A percentile compares a stretch with the other conserved stretches of the same genome.
Evolutionary conservation across 257 asterid genomes (phyloP).

Genomic region (Datura wrightii): DNA sequence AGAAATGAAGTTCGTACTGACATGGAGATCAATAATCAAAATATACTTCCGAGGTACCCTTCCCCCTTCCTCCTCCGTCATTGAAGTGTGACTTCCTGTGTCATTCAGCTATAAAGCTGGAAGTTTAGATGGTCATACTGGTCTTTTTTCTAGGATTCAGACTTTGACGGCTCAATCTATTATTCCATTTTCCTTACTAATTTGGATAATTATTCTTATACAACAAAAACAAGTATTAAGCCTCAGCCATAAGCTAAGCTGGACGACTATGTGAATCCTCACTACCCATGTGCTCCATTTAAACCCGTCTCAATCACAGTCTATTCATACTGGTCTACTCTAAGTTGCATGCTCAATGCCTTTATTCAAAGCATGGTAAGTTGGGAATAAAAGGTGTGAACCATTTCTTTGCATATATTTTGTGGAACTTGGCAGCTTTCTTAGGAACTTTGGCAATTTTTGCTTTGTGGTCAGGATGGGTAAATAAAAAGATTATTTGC

Average conservation of each 20-base stretch:
- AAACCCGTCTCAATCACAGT: neutral
- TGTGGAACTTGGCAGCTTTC: neutral
- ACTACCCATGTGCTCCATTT: neutral
- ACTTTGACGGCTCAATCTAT: slow-evolving; percentile 14
- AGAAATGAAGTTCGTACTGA: slow-evolving; percentile 78
- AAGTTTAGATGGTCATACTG: slow-evolving; percentile 6
- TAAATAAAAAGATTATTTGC: neutral
- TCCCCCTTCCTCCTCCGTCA: neutral
- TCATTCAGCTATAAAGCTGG: slow-evolving; percentile 28
- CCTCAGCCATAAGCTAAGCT: neutral
- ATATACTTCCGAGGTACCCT: slow-evolving; percentile 83
- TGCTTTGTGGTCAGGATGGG: neutral
- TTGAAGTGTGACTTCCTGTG: slow-evolving; percentile 14
- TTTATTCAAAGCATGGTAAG: neutral
- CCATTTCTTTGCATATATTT: neutral
- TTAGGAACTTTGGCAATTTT: neutral
- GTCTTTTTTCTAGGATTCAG: neutral
- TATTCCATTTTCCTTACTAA: neutral
- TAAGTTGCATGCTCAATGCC: neutral
- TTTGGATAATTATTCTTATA: neutral
- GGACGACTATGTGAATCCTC: neutral
- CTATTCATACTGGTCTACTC: slow-evolving; percentile 14
- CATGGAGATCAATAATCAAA: slow-evolving; percentile 75
- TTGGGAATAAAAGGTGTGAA: neutral
- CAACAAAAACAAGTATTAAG: neutral